These are phyloP conservation scores for Beauveria sp. DNA, from an alignment of 2,329 filamentous ascomycete species.

Conservation along the genomic window DNA sequence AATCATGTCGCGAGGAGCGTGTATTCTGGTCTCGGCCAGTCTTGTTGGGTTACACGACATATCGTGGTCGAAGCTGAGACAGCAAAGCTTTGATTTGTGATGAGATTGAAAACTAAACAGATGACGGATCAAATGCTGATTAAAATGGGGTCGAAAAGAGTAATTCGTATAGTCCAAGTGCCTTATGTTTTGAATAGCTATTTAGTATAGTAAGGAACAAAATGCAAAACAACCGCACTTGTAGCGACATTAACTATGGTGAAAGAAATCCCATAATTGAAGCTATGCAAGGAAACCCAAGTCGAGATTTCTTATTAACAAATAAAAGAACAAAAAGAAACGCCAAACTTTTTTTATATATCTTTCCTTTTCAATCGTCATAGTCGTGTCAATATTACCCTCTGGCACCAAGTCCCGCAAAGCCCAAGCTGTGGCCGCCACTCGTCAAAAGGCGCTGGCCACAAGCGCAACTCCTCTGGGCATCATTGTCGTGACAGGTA, in stretches of 20 bases:
- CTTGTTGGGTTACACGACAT: background rate
- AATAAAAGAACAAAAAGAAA: background rate
- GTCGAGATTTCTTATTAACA: background rate
- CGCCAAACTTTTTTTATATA: background rate
- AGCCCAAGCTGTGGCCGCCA: background rate
- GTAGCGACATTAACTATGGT: background rate
- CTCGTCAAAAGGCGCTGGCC: background rate
- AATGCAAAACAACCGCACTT: background rate
- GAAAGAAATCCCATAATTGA: background rate
- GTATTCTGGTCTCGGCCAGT: background rate
- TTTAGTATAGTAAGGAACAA: background rate
- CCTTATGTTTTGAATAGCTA: background rate
- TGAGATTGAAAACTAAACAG: background rate
- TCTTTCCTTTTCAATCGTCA: background rate
- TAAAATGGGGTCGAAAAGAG: background rate
- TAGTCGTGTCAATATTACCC: background rate
- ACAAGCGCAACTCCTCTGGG: slow-evolving; percentile 18
- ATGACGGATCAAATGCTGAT: background rate
- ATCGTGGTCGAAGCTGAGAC: background rate
- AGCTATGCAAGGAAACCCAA: background rate
- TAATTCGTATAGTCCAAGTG: background rate
- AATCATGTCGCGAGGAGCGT: background rate
- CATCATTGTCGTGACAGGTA: slow-evolving; percentile 24
- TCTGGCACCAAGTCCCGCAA: background rate
- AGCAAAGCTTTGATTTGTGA: background rate